Evolutionary conservation across 768 basidiomycete genomes (phyloP).

Genomic region (Xerocomellus intermedius): DNA sequence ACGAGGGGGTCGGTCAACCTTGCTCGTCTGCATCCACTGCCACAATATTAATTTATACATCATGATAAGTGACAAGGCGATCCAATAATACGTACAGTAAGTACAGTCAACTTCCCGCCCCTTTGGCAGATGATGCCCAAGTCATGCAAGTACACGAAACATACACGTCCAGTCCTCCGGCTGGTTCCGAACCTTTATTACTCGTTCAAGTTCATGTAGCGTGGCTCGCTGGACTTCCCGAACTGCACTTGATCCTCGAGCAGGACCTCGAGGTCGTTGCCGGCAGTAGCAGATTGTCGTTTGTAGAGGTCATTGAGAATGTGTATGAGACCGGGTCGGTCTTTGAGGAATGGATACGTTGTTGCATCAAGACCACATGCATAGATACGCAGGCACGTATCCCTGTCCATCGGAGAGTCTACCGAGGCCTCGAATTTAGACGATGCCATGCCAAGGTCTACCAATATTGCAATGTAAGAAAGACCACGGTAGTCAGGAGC

Average conservation of each 20-base stretch:
- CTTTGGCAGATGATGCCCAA: no score
- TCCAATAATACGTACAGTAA: no score
- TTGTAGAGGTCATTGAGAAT: background rate
- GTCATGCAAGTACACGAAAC: no score
- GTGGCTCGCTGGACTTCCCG: background rate
- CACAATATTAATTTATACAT: no score
- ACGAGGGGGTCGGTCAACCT: no score
- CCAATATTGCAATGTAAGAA: background rate
- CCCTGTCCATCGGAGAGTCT: background rate
- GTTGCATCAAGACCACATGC: background rate
- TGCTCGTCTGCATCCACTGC: no score
- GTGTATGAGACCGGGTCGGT: accelerated
- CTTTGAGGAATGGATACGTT: background rate
- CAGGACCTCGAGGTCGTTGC: accelerated
- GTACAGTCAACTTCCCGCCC: no score
- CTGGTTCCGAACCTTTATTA: no score
- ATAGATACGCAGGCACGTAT: background rate
- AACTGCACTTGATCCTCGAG: background rate
- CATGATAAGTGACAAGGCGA: no score
- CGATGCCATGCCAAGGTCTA: background rate
- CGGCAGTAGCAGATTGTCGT: background rate
- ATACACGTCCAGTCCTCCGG: no score
- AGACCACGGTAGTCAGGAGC: background rate
- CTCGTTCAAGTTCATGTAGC: background rate
- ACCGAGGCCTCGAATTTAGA: background rate